Conservation (phyloP, 1,284 basidiomycete species). For the Termitomyces sp. region DNA sequence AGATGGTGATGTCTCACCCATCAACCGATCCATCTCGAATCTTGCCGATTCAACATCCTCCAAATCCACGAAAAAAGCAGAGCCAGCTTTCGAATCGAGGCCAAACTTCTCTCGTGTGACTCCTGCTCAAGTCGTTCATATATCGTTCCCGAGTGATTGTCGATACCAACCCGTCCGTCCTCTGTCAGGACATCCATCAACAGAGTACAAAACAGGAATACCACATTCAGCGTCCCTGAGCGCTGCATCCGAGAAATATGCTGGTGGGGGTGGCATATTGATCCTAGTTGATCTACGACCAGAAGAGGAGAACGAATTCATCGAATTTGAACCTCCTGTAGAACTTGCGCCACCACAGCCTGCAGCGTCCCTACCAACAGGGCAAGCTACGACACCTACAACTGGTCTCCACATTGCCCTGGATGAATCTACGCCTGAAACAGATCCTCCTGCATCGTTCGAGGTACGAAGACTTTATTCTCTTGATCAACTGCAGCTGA, state of each 20-base stretch:
- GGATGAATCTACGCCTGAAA: constrained; percentile 69
- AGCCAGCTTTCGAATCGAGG: constrained; percentile 74
- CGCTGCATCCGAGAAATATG: constrained; percentile 52
- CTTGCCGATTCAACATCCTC: constrained; percentile 34
- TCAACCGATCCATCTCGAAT: constrained; percentile 44
- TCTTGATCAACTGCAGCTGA: constrained; percentile 12
- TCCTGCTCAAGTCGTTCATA: constrained; percentile 81
- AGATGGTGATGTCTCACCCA: constrained; percentile 54
- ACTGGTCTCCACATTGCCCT: constrained; percentile 53
- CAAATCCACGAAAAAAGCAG: constrained; percentile 55
- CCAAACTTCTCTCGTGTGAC: constrained; percentile 92
- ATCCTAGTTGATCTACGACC: constrained; percentile 69
- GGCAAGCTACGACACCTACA: constrained; percentile 23
- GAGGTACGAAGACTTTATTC: constrained; percentile 50
- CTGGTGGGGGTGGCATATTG: constrained; percentile 80
- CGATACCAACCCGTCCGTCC: constrained; percentile 91
- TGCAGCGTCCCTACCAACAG: constrained; percentile 18
- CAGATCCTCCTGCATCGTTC: constrained; percentile 73
- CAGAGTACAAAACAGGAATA: constrained; percentile 27
- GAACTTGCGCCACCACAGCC: constrained; percentile 24
- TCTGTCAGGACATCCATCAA: constrained; percentile 50
- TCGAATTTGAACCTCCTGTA: constrained; percentile 56
- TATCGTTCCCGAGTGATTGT: constrained; percentile 75
- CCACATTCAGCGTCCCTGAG: constrained; percentile 27
- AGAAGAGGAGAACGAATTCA: constrained; percentile 64